phyloP scores from a whole-genome alignment of 78 protist genomes.

The Dictyostelium brefeldianum region DNA sequence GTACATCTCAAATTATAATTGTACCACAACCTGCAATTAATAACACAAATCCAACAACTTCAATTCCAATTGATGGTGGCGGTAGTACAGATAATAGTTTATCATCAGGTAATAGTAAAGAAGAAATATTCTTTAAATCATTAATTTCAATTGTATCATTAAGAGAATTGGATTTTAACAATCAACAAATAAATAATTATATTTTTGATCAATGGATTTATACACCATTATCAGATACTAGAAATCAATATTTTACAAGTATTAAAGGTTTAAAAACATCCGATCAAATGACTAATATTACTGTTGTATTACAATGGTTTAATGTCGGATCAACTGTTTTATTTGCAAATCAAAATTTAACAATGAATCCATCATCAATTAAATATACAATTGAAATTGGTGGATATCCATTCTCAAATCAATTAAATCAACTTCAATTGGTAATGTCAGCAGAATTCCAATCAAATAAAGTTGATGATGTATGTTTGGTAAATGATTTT shows the following conservation, averaged over 20 bases:
- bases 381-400: conserved; percentile 34
- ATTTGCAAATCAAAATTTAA: background rate
- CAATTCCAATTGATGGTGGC: background rate
- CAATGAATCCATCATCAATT: conserved; percentile 35
- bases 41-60: background rate
- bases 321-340: background rate
- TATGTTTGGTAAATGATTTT: conserved; percentile 11
- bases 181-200: background rate
- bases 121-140: background rate
- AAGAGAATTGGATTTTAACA: background rate
- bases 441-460: conserved; percentile 16
- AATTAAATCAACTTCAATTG: conserved; percentile 25
- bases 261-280: background rate
- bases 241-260: background rate
- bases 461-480: background rate
- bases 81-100: too few relatives aligned
- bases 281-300: background rate
- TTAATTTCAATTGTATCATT: conserved; percentile 7
- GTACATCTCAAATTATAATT: background rate
- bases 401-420: background rate
- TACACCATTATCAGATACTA: background rate
- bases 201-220: background rate
- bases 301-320: background rate
- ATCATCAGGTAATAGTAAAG: background rate
- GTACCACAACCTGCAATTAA: background rate